Evolutionary conservation across 2,329 filamentous ascomycete genomes (phyloP).

Genomic region (Aspergillus sp.): DNA sequence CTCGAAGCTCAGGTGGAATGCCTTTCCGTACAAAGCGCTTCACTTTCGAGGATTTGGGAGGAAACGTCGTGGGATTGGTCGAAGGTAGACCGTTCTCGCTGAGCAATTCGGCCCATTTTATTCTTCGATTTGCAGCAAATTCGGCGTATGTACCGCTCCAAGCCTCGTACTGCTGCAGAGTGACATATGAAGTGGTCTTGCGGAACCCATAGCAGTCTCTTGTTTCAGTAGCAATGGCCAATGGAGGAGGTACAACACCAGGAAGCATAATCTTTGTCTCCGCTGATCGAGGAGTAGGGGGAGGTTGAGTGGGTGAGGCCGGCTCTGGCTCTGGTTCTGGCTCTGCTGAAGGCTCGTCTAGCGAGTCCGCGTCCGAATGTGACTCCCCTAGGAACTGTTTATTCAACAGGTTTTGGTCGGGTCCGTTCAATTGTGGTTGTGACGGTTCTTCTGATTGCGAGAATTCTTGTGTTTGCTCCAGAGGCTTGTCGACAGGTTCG

Average conservation of each 20-base stretch:
- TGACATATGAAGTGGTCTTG: slow-evolving; percentile 81
- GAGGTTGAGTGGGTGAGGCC: slow-evolving; percentile 1
- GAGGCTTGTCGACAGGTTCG: not conserved
- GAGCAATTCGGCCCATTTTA: slow-evolving; percentile 82
- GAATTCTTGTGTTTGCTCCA: not conserved
- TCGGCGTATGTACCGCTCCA: slow-evolving; percentile 79
- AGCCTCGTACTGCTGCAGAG: slow-evolving; percentile 74
- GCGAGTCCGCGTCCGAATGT: slow-evolving; percentile 6
- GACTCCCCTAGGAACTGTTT: slow-evolving; percentile 22
- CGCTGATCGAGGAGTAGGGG: not conserved
- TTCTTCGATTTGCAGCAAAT: slow-evolving; percentile 73
- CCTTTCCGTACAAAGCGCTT: slow-evolving; percentile 92
- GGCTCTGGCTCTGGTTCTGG: slow-evolving; percentile 5
- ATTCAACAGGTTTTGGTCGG: slow-evolving; percentile 20
- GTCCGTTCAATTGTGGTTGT: slow-evolving; percentile 14
- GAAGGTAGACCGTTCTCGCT: slow-evolving; percentile 76
- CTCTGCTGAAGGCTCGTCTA: slow-evolving; percentile 4
- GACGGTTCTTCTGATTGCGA: not conserved
- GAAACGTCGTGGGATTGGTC: slow-evolving; percentile 75
- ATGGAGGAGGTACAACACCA: slow-evolving; percentile 44
- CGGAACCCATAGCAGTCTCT: slow-evolving; percentile 92
- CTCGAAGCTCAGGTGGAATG: slow-evolving; percentile 90
- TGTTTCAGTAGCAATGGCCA: slow-evolving; percentile 37
- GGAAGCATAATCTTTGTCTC: slow-evolving; percentile 38
- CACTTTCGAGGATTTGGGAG: slow-evolving; percentile 77